Evolutionary conservation across 176 grass and related monocot species (phyloP).

Genomic region (Lolium multiflorum): DNA sequence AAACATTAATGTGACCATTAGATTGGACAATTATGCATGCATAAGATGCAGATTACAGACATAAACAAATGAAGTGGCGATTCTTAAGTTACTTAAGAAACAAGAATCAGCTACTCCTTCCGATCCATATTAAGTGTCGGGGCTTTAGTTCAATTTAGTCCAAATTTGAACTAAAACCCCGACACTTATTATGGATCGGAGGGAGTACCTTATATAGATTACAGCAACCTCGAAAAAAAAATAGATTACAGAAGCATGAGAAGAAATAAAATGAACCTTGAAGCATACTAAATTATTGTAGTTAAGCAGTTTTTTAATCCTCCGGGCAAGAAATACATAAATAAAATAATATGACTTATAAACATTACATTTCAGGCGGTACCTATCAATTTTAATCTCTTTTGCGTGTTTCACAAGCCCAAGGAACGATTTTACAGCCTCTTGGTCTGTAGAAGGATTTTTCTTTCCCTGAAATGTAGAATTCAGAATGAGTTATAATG

Average conservation of each 20-base stretch:
- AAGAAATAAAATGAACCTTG: constrained; percentile 22
- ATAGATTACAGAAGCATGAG: not conserved
- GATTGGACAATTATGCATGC: not conserved
- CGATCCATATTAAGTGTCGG: too few relatives aligned
- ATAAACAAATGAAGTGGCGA: constrained; percentile 17
- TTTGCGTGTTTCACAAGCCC: constrained; percentile 65
- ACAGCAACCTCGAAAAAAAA: too few relatives aligned
- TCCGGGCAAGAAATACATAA: constrained; percentile 12
- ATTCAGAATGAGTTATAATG: not conserved
- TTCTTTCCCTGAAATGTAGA: constrained; percentile 78
- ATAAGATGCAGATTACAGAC: constrained; percentile 3
- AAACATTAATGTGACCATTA: constrained; percentile 40
- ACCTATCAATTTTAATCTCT: constrained; percentile 92
- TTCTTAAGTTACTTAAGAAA: constrained; percentile 21
- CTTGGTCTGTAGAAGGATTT: constrained; percentile 79
- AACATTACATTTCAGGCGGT: not conserved
- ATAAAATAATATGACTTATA: not conserved
- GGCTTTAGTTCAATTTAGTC: too few relatives aligned
- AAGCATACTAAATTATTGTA: constrained; percentile 10
- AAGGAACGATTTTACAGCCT: constrained; percentile 80
- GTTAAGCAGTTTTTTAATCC: not conserved
- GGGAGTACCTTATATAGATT: too few relatives aligned
- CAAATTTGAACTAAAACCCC: too few relatives aligned
- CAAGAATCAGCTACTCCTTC: constrained; percentile 9
- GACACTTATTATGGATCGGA: too few relatives aligned